A percentile compares a stretch with the other conserved stretches of the same genome.
These are phyloP conservation scores for Tilletiopsis washingtonensis DNA, from an alignment of 1,284 basidiomycete species.

Conservation along the genomic window DNA sequence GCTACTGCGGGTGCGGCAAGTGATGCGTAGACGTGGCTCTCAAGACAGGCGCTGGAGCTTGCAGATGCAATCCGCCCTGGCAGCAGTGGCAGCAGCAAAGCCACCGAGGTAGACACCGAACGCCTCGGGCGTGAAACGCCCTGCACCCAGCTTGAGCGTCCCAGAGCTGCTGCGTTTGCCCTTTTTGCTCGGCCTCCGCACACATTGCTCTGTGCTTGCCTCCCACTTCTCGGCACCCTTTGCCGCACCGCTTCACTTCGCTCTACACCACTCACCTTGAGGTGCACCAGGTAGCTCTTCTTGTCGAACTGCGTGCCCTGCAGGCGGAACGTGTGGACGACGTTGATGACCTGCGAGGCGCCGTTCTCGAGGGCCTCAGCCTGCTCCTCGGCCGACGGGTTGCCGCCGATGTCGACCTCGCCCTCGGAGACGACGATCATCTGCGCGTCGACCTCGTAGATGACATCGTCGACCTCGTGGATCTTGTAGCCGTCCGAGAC, in stretches of 20 bases:
- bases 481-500: slow-evolving; percentile 15
- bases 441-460: slow-evolving; percentile 80
- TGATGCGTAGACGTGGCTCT: no score
- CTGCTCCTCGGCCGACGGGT: slow-evolving; percentile 67
- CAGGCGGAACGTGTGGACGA: slow-evolving; percentile 87
- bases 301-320: slow-evolving; percentile 80
- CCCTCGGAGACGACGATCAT: slow-evolving; percentile 70
- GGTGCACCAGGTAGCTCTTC: slow-evolving; percentile 73
- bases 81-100: no score
- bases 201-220: neutral
- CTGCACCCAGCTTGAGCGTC: neutral
- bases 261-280: slow-evolving; percentile 61
- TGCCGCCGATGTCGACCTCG: slow-evolving; percentile 79
- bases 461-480: slow-evolving; percentile 72
- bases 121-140: neutral
- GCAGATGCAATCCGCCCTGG: no score
- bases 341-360: slow-evolving; percentile 70
- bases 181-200: neutral
- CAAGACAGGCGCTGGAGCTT: no score
- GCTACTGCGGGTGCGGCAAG: no score
- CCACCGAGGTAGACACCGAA: no score
- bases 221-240: neutral
- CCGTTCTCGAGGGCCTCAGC: slow-evolving; percentile 78
- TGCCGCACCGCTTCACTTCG: neutral
- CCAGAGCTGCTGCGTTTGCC: no score